A percentile compares a stretch with the other conserved stretches of the same genome.
phyloP scores from a whole-genome alignment of 2,329 filamentous ascomycete species.

The Aspergillus uvarum region DNA sequence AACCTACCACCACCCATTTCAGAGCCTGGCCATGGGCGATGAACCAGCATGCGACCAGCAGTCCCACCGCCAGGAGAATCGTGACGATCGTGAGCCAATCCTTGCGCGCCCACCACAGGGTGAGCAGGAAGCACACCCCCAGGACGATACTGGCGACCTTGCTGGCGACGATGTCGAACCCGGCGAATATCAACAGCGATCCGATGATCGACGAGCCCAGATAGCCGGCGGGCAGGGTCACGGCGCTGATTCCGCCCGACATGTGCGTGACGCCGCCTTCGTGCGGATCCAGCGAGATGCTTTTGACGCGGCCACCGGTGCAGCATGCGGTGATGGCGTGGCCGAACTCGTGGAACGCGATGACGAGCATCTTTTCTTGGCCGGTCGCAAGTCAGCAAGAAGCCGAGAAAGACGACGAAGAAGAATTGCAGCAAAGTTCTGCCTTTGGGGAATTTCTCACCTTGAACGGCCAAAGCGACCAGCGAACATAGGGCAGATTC shows the following conservation, averaged over 20 bases:
- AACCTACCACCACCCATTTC: conserved; percentile 65
- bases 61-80: conserved; percentile 66
- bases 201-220: conserved; percentile 75
- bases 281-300: conserved; percentile 70
- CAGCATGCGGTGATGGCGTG: conserved; percentile 71
- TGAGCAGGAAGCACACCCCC: conserved; percentile 73
- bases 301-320: conserved; percentile 72
- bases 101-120: conserved; percentile 75
- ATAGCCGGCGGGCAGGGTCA: conserved; percentile 77
- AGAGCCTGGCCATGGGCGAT: conserved; percentile 72
- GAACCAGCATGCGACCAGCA: conserved; percentile 76
- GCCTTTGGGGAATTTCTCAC: conserved; percentile 39
- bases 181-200: conserved; percentile 73
- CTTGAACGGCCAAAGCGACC: conserved; percentile 79
- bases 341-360: conserved; percentile 77
- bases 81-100: conserved; percentile 77
- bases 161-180: conserved; percentile 77
- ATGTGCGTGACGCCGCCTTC: conserved; percentile 79
- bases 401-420: too few species aligned
- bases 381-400: neutral
- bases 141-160: conserved; percentile 75
- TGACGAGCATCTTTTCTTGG: conserved; percentile 65
- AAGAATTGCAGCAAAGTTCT: too few species aligned
- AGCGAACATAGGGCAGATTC: conserved; percentile 75
- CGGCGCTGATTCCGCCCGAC: conserved; percentile 66